A percentile compares a stretch with the other conserved stretches of the same genome.
phyloP scores from a whole-genome alignment of 23 red algal genomes.

The Gracilaria domingensis region DNA sequence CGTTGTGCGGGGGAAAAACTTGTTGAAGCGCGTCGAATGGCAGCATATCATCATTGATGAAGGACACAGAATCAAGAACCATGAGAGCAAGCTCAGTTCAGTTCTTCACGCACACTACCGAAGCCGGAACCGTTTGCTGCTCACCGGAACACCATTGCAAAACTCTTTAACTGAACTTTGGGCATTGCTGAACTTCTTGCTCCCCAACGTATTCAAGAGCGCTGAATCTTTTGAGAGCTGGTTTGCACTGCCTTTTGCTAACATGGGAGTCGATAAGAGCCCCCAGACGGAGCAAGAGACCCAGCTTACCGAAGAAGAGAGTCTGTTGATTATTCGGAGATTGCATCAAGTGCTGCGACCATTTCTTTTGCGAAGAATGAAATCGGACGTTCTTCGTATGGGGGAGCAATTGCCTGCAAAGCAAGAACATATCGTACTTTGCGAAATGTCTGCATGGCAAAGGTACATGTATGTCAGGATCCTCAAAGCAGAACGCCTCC shows the following conservation, averaged over 20 bases:
- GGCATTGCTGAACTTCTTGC: constrained; percentile 98
- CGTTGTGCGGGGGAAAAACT: constrained; percentile 87
- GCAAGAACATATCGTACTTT: constrained; percentile 91
- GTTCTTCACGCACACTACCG: constrained; percentile 87
- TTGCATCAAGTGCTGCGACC: constrained; percentile 97
- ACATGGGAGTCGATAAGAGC: constrained; percentile 72
- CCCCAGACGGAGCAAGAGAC: constrained; percentile 67
- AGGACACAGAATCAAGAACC: constrained; percentile 99
- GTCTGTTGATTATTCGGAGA: constrained; percentile 90
- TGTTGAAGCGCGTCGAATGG: constrained; percentile 90
- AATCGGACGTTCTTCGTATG: constrained; percentile 91
- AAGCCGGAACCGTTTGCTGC: constrained; percentile 86
- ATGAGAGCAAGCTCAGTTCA: constrained; percentile 79
- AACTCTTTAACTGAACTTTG: constrained; percentile 98
- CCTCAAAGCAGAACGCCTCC: constrained; percentile 81
- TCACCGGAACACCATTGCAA: constrained; percentile 98
- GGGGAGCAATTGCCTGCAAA: constrained; percentile 95
- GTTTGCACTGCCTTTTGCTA: constrained; percentile 95
- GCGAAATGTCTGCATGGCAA: constrained; percentile 99
- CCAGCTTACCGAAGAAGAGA: constrained; percentile 97
- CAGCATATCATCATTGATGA: constrained; percentile 98
- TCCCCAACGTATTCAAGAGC: constrained; percentile 91
- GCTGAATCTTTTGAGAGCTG: constrained; percentile 98
- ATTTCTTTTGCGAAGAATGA: constrained; percentile 94
- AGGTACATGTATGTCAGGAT: constrained; percentile 82